Evolutionary conservation across 306 rosid genomes (phyloP).

Genomic region (Arachis hypogaea): DNA sequence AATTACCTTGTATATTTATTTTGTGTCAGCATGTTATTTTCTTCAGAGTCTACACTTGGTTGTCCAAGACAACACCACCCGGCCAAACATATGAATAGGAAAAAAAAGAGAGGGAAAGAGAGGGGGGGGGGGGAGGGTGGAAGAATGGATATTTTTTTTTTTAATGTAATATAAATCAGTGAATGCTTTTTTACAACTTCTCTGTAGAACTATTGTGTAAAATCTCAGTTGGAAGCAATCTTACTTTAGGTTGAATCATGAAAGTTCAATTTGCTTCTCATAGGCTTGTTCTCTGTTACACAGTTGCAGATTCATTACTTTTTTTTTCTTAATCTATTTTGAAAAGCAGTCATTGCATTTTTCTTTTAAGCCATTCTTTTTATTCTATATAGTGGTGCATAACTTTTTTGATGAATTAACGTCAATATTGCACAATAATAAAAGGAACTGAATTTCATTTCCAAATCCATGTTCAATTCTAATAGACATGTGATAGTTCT

Average conservation of each 20-base stretch:
- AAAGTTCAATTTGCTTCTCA: constrained; percentile 10
- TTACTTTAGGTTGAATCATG: constrained; percentile 18
- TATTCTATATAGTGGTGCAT: background rate
- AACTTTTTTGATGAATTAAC: constrained; percentile 26
- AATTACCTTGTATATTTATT: constrained; percentile 8
- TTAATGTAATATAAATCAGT: background rate
- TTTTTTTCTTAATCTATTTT: background rate
- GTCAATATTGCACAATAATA: background rate
- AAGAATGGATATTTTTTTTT: background rate
- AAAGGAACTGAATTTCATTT: constrained; percentile 14
- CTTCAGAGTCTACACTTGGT: constrained; percentile 21
- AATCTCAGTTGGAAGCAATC: constrained; percentile 1
- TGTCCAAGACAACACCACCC: constrained; percentile 11
- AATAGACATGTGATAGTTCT: background rate
- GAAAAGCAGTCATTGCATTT: background rate
- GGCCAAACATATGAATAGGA: background rate
- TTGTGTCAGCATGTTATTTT: constrained; percentile 26
- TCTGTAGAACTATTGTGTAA: constrained; percentile 5
- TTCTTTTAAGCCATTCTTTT: background rate
- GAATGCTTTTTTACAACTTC: background rate
- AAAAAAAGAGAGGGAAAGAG: too few relatives aligned
- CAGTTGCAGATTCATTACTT: background rate
- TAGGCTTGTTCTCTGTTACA: background rate
- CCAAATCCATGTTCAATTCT: constrained; percentile 16
- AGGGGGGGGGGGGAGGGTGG: background rate